Evolutionary conservation across 2,329 filamentous ascomycete species (phyloP).

Genomic region (Pseudogymnoascus sp.): DNA sequence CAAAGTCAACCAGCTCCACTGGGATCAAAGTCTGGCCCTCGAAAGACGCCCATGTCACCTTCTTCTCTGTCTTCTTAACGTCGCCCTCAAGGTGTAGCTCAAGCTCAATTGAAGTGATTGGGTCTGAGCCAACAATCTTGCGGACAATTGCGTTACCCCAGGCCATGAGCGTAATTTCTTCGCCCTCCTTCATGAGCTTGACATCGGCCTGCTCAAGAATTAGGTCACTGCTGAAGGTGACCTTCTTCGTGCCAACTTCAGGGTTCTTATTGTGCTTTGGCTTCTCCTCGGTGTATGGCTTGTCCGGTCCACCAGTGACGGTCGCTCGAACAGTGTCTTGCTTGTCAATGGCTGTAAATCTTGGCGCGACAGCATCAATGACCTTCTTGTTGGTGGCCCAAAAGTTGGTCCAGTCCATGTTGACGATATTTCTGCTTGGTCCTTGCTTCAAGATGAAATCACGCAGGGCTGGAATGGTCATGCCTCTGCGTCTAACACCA

Average conservation of each 20-base stretch:
- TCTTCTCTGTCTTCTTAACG: constrained; percentile 92
- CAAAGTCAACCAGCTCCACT: constrained; percentile 86
- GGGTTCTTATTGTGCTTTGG: constrained; percentile 87
- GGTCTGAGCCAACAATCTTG: constrained; percentile 47
- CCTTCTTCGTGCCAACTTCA: constrained; percentile 75
- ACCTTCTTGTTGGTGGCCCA: constrained; percentile 41
- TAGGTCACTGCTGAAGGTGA: constrained; percentile 65
- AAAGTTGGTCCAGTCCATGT: constrained; percentile 72
- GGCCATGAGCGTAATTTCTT: constrained; percentile 93
- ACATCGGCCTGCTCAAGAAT: constrained; percentile 83
- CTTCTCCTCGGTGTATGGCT: constrained; percentile 61
- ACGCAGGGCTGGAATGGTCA: constrained; percentile 69
- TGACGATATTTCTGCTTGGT: constrained; percentile 73
- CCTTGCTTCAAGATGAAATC: constrained; percentile 82
- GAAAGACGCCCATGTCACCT: constrained; percentile 84
- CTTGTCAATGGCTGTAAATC: constrained; percentile 61
- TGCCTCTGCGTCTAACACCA: constrained; percentile 67
- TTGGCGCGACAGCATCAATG: constrained; percentile 65
- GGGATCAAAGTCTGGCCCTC: constrained; percentile 68
- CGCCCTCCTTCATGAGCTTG: constrained; percentile 68
- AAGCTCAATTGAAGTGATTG: constrained; percentile 63
- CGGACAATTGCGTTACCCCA: constrained; percentile 87
- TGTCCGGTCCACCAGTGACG: constrained; percentile 55
- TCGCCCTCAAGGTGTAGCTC: constrained; percentile 90
- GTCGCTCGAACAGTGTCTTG: constrained; percentile 63